A percentile compares a stretch with the other conserved stretches of the same genome.
Conservation (phyloP, 495 filamentous ascomycete species). For the Trichoderma orchidacearum region DNA sequence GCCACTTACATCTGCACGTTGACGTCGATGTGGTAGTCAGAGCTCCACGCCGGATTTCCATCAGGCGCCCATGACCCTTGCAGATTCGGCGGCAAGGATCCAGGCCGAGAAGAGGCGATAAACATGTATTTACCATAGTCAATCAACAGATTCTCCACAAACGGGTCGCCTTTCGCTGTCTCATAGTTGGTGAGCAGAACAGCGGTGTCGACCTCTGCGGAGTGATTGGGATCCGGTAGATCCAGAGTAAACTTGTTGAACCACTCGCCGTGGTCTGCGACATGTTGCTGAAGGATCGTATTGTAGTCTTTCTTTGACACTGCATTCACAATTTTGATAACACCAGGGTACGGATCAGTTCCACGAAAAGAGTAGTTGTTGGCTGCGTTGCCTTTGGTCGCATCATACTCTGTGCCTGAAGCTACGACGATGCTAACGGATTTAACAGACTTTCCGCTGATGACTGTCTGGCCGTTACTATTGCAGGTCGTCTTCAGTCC, state of each 20-base stretch:
- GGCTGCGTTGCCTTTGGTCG: conserved; percentile 24
- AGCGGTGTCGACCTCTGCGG: conserved; percentile 17
- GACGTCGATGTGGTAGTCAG: conserved; percentile 36
- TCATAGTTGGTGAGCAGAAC: conserved; percentile 14
- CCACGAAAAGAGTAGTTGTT: conserved; percentile 31
- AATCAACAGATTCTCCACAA: conserved; percentile 29
- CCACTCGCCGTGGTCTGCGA: conserved; percentile 22
- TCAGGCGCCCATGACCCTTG: conserved; percentile 2
- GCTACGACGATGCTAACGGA: conserved; percentile 20
- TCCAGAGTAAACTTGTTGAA: conserved; percentile 21
- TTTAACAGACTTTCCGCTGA: background rate
- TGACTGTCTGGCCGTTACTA: background rate
- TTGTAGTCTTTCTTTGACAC: conserved; percentile 16
- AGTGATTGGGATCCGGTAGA: conserved; percentile 24
- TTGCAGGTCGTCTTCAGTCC: background rate
- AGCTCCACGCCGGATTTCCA: conserved; percentile 25
- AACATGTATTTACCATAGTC: conserved; percentile 33
- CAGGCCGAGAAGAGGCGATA: conserved; percentile 23
- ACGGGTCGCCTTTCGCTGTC: conserved; percentile 22
- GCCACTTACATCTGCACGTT: conserved; percentile 31
- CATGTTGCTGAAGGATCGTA: conserved; percentile 17
- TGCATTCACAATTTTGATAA: conserved; percentile 13
- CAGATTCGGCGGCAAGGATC: conserved; percentile 14
- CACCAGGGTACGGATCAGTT: conserved; percentile 20
- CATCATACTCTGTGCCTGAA: conserved; percentile 32